These are phyloP conservation scores for Colletotrichum sp. DNA, from an alignment of 2,329 filamentous ascomycete species.

Conservation along the genomic window DNA sequence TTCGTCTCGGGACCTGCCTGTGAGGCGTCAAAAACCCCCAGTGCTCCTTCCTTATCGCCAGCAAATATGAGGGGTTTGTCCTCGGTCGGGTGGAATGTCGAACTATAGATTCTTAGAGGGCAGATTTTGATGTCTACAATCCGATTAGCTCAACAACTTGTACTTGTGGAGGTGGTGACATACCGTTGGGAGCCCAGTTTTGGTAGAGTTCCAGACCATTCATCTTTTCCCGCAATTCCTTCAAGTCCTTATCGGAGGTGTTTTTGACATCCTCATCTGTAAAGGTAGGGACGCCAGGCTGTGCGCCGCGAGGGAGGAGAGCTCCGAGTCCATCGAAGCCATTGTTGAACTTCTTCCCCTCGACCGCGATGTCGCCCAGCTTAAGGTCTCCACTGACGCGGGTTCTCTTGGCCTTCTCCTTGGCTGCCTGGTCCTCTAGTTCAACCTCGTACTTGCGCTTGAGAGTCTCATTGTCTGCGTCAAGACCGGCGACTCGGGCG, in stretches of 20 bases:
- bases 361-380: conserved; percentile 79
- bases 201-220: conserved; percentile 80
- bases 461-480: conserved; percentile 49
- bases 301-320: conserved; percentile 70
- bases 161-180: conserved; percentile 26
- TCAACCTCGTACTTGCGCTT: conserved; percentile 61
- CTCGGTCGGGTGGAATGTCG: conserved; percentile 86
- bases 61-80: conserved; percentile 91
- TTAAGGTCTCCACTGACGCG: conserved; percentile 65
- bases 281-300: conserved; percentile 85
- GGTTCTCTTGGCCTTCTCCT: conserved; percentile 62
- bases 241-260: conserved; percentile 78
- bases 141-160: background rate
- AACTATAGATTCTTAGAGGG: conserved; percentile 83
- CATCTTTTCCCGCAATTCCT: conserved; percentile 78
- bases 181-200: conserved; percentile 80
- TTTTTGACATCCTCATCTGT: conserved; percentile 82
- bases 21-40: conserved; percentile 90
- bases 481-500: conserved; percentile 61
- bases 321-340: conserved; percentile 68
- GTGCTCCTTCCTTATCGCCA: conserved; percentile 89
- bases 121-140: conserved; percentile 84
- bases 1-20: conserved; percentile 64
- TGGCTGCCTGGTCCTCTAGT: conserved; percentile 42
- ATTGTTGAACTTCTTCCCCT: conserved; percentile 77